phyloP scores from a whole-genome alignment of 352 stramenopile species.

The Pythium phragmitis region DNA sequence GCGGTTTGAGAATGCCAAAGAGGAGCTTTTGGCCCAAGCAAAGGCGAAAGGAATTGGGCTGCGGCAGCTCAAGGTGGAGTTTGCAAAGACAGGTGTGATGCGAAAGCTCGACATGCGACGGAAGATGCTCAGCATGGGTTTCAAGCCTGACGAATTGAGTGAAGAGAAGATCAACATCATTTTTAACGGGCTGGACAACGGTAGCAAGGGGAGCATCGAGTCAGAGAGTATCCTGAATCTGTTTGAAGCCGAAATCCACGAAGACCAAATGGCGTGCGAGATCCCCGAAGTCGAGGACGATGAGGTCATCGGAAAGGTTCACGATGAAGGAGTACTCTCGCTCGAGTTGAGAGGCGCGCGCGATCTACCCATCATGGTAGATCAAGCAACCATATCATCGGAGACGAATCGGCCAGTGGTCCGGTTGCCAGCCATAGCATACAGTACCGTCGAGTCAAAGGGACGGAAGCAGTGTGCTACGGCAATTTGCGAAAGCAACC shows the following conservation, averaged over 20 bases:
- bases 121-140: slow-evolving; percentile 62
- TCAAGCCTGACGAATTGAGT: slow-evolving; percentile 64
- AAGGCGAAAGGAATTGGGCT: slow-evolving; percentile 68
- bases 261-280: slow-evolving; percentile 72
- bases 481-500: slow-evolving; percentile 44
- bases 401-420: slow-evolving; percentile 34
- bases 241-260: slow-evolving; percentile 70
- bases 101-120: slow-evolving; percentile 57
- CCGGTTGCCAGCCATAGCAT: slow-evolving; percentile 36
- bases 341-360: slow-evolving; percentile 58
- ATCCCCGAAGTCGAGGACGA: slow-evolving; percentile 80
- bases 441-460: slow-evolving; percentile 30
- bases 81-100: slow-evolving; percentile 49
- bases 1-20: slow-evolving; percentile 72
- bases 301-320: slow-evolving; percentile 56
- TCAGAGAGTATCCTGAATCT: slow-evolving; percentile 53
- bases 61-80: slow-evolving; percentile 63
- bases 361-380: slow-evolving; percentile 37
- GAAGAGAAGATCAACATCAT: slow-evolving; percentile 72
- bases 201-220: slow-evolving; percentile 40
- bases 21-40: slow-evolving; percentile 61
- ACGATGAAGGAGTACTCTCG: slow-evolving; percentile 68
- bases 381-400: slow-evolving; percentile 5
- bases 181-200: slow-evolving; percentile 50
- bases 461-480: slow-evolving; percentile 31